Evolutionary conservation across 1,284 basidiomycete genomes (phyloP).

Genomic region (Apiotrichum gamsii): DNA sequence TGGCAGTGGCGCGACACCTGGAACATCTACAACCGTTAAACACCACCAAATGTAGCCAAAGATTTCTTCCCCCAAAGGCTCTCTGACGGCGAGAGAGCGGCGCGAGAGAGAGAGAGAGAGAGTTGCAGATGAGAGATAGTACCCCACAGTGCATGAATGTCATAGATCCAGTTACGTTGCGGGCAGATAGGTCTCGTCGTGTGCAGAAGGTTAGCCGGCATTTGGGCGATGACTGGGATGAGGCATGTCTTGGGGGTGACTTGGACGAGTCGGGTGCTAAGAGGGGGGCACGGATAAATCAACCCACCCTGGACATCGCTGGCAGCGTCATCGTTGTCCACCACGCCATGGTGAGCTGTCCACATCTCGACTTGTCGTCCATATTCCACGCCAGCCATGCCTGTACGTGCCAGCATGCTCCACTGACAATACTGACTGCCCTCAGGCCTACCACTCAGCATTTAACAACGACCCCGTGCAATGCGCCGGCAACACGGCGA

Average conservation of each 20-base stretch:
- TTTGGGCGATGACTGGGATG: neutral
- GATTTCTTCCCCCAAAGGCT: too few species aligned
- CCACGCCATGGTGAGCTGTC: neutral
- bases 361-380: neutral
- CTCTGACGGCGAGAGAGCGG: too few species aligned
- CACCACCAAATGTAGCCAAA: neutral
- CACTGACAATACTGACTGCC: slow-evolving; percentile 2
- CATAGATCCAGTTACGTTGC: too few species aligned
- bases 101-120: too few species aligned
- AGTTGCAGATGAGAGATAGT: too few species aligned
- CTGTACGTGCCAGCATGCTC: slow-evolving; percentile 10
- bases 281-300: slow-evolving; percentile 1
- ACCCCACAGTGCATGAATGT: slow-evolving; percentile 2
- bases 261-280: too few species aligned
- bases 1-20: slow-evolving; percentile 60
- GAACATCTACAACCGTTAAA: slow-evolving; percentile 32
- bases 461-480: slow-evolving; percentile 75
- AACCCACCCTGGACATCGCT: neutral
- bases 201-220: too few species aligned
- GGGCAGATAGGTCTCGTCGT: too few species aligned
- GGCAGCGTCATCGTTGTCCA: slow-evolving; percentile 13
- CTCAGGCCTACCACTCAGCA: slow-evolving; percentile 89
- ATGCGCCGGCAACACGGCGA: slow-evolving; percentile 80
- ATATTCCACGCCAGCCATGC: slow-evolving; percentile 15
- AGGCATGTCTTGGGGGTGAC: neutral